phyloP scores from a whole-genome alignment of 2,329 filamentous ascomycete species.

The Monosporascus sp. region DNA sequence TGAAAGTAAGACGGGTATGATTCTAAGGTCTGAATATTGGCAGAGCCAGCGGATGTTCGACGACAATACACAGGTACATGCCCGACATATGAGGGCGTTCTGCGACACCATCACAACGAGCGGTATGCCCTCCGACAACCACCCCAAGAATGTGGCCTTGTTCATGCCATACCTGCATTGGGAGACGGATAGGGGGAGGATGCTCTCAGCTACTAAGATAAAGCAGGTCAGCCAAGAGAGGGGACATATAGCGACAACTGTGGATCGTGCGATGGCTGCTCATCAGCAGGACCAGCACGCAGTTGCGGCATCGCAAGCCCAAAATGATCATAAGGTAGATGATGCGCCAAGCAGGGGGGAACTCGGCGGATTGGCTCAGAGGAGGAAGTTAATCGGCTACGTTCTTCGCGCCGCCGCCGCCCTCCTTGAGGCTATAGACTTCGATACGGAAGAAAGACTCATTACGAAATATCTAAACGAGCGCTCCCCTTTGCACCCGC shows the following conservation, averaged over 20 bases:
- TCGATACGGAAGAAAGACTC: not conserved
- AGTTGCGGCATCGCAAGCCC: not conserved
- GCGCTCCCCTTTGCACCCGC: slow-evolving; percentile 17
- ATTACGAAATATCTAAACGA: slow-evolving; percentile 8
- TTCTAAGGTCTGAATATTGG: slow-evolving; percentile 1
- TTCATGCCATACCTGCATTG: slow-evolving; percentile 22
- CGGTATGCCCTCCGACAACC: not conserved
- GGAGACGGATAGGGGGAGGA: slow-evolving; percentile 14
- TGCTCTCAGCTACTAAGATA: not conserved
- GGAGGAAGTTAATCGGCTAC: not conserved
- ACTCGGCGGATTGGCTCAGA: not conserved
- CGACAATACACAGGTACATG: not conserved
- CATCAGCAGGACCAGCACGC: not conserved
- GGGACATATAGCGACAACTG: slow-evolving; percentile 1
- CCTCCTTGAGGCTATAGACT: slow-evolving; percentile 1
- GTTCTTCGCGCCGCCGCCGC: not conserved
- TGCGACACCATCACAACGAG: not conserved
- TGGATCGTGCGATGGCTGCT: not conserved
- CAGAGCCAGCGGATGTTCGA: not conserved
- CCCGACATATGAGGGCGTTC: slow-evolving; percentile 1
- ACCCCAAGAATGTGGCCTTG: not conserved
- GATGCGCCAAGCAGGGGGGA: no score
- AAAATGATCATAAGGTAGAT: not conserved
- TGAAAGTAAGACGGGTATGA: not conserved
- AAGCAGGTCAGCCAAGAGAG: not conserved